phyloP scores from a whole-genome alignment of 257 asterid genomes.

The Leonotis leonurus region DNA sequence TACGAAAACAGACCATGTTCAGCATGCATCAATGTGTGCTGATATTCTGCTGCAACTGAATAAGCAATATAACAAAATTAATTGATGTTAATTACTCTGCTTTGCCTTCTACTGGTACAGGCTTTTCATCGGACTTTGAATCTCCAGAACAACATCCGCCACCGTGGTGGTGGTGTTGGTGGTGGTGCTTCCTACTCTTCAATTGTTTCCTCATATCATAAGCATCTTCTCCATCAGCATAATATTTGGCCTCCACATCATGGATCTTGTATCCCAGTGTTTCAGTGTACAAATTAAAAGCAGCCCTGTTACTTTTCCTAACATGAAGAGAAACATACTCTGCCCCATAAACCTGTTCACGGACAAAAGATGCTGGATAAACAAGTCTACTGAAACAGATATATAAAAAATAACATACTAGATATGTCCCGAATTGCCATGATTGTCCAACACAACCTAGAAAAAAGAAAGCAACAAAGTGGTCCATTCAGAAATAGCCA shows the following conservation, averaged over 20 bases:
- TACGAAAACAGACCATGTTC: neutral
- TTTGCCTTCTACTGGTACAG: slow-evolving; percentile 35
- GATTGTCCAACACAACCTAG: neutral
- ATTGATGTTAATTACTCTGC: slow-evolving; percentile 17
- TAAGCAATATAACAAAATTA: slow-evolving; percentile 7
- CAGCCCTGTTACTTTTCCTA: slow-evolving; percentile 88
- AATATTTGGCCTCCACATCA: slow-evolving; percentile 90
- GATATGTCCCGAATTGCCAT: neutral
- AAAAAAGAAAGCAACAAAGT: neutral
- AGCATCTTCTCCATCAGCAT: slow-evolving; percentile 99
- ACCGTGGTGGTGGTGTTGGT: slow-evolving; percentile 62
- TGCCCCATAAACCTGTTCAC: slow-evolving; percentile 68
- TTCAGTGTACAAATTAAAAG: slow-evolving; percentile 79
- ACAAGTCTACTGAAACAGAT: neutral
- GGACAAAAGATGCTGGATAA: slow-evolving; percentile 11
- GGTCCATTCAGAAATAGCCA: neutral
- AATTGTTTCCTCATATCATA: slow-evolving; percentile 93
- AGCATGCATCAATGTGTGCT: neutral
- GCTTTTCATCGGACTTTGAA: slow-evolving; percentile 35
- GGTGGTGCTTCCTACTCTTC: slow-evolving; percentile 68
- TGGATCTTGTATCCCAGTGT: slow-evolving; percentile 86
- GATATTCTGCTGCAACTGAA: slow-evolving; percentile 8
- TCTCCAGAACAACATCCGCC: slow-evolving; percentile 91
- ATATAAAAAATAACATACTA: neutral
- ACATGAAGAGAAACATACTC: slow-evolving; percentile 96